phyloP scores from a whole-genome alignment of 768 basidiomycete species.

The Cystoderma amianthinum region DNA sequence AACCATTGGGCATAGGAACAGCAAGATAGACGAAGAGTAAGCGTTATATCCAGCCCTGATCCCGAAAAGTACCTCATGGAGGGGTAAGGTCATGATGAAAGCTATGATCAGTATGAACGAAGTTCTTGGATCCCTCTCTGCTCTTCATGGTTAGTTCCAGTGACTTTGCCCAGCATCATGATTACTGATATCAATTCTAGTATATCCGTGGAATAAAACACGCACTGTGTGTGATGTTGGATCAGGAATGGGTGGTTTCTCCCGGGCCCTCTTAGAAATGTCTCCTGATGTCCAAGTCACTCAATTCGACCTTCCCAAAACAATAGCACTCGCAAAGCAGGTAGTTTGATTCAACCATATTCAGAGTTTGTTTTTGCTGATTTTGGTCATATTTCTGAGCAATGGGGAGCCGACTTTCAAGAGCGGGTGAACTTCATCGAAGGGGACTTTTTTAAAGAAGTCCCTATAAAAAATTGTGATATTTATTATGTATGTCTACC shows the following conservation, averaged over 20 bases:
- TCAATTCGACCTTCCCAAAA: neutral
- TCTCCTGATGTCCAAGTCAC: neutral
- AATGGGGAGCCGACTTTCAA: neutral
- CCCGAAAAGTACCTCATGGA: neutral
- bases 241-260: neutral
- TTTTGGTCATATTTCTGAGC: neutral
- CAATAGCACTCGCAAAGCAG: neutral
- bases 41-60: neutral
- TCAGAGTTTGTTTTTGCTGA: neutral
- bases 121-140: neutral
- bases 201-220: neutral
- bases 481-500: neutral
- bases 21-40: neutral
- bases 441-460: neutral
- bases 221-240: neutral
- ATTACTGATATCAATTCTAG: neutral
- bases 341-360: neutral
- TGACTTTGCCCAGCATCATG: neutral
- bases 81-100: neutral
- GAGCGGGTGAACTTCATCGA: neutral
- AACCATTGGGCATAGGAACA: neutral
- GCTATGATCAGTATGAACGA: neutral
- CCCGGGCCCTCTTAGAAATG: neutral
- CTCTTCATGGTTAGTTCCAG: neutral
- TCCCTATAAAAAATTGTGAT: neutral